These are phyloP conservation scores for Tanacetum coccineum DNA, from an alignment of 129 eudicot species.

Conservation along the genomic window DNA sequence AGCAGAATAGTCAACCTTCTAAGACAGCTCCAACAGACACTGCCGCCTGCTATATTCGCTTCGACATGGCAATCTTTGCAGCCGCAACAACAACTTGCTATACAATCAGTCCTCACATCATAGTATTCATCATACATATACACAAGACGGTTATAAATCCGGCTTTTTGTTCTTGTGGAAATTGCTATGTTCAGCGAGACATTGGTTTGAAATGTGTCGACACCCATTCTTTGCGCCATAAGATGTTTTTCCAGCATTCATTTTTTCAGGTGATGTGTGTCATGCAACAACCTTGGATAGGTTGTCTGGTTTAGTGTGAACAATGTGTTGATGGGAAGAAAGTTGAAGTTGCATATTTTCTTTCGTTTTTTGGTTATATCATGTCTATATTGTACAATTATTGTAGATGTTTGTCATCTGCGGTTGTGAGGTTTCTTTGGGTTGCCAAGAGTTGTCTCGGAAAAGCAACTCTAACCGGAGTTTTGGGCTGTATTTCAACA, in stretches of 20 bases:
- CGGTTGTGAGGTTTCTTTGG: conserved; percentile 34
- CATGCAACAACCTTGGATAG: conserved; percentile 37
- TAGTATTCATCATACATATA: conserved; percentile 27
- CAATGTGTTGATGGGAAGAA: conserved; percentile 27
- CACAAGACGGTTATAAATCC: conserved; percentile 14
- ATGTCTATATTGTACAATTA: conserved; percentile 41
- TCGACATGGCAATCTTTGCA: conserved; percentile 88
- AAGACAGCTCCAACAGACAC: conserved; percentile 91
- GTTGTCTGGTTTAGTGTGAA: conserved; percentile 54
- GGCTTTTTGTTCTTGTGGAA: conserved; percentile 15
- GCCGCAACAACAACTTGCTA: conserved; percentile 89
- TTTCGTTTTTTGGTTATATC: background rate
- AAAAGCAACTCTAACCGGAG: conserved; percentile 46
- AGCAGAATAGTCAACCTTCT: conserved; percentile 75
- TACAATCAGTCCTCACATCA: conserved; percentile 79
- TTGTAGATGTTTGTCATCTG: conserved; percentile 31
- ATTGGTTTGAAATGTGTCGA: conserved; percentile 24
- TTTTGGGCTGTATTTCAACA: conserved; percentile 45
- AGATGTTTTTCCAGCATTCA: conserved; percentile 41
- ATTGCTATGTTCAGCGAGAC: background rate
- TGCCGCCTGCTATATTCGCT: conserved; percentile 77
- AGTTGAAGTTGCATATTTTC: conserved; percentile 14
- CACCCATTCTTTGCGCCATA: conserved; percentile 47
- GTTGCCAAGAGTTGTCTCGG: conserved; percentile 24
- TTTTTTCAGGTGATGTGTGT: conserved; percentile 35